Percentiles rank a stretch among this genome's conserved stretches.
Conservation (phyloP, 2,329 filamentous ascomycete genomes). For the Colletotrichum endophyticum region DNA sequence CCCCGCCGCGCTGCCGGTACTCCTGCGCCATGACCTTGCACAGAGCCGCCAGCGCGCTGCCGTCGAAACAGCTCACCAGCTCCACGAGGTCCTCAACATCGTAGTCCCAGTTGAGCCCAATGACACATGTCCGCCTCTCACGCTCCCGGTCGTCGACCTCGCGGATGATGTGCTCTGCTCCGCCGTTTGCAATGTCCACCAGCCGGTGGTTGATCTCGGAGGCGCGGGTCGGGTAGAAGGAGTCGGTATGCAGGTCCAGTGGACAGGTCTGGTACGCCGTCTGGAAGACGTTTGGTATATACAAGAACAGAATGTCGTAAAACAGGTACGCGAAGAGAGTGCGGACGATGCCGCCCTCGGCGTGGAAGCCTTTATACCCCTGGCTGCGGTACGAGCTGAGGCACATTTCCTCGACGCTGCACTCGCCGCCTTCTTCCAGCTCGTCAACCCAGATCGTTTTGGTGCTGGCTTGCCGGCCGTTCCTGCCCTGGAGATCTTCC, state of each 20-base stretch:
- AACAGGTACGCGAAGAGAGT: constrained; percentile 92
- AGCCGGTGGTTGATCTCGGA: constrained; percentile 89
- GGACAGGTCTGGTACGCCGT: constrained; percentile 95
- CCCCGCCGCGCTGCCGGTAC: constrained; percentile 84
- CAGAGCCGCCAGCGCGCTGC: constrained; percentile 79
- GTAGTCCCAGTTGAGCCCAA: constrained; percentile 92
- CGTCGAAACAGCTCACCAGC: constrained; percentile 78
- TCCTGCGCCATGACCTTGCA: constrained; percentile 97
- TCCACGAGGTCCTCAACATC: constrained; percentile 79
- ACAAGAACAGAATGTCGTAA: constrained; percentile 90
- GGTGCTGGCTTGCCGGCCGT: constrained; percentile 52
- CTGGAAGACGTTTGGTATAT: constrained; percentile 96
- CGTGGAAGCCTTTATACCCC: constrained; percentile 95
- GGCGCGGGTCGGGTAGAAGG: constrained; percentile 85
- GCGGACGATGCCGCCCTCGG: constrained; percentile 89
- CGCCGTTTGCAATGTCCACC: constrained; percentile 86
- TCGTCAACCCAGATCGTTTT: constrained; percentile 92
- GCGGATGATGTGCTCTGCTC: constrained; percentile 69
- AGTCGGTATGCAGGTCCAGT: constrained; percentile 89
- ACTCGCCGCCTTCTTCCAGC: constrained; percentile 70
- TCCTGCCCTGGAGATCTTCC: constrained; percentile 48
- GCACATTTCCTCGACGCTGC: constrained; percentile 93
- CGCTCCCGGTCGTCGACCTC: constrained; percentile 72
- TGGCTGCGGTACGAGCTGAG: constrained; percentile 81
- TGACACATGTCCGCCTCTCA: constrained; percentile 79